Base-by-base conservation (phyloP, 2,329 filamentous ascomycete species). In the Polytolypa hystricis region DNA sequence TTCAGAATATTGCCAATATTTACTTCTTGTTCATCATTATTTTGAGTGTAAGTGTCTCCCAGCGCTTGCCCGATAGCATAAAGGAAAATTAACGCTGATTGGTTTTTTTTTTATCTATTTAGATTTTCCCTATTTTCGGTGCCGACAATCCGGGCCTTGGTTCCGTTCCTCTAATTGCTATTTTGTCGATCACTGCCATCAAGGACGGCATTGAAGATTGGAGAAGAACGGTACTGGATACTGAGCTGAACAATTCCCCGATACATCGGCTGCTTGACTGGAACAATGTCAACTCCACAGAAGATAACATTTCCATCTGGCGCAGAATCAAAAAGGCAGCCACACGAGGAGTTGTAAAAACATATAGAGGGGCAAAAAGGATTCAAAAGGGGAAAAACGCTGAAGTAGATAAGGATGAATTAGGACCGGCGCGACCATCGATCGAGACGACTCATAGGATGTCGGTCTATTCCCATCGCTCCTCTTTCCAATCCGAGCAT, bases 1-100 rank as follows among this genome's bases (percentile, higher is more conserved):
- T 98, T 56, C 89, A 98, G 64, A 96, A 96, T 55, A 81, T 98
- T 52, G 91, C 91, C 55, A 98, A 98, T 60, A 81, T 96, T 37
- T 98, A 96, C 65, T 98, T 98, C 72, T 70, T 96, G 49, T 95
- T 96, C 64, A 74, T 89, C 51, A 87, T 95, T 56, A 93, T 98
- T 55, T 73, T 98, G 42, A 79, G 81, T 53, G 91, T 96, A 79
- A 71, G 87, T 73, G 29, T 35, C 23, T 18, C 7, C 7, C 7
- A 25, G 30, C 40, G 30, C 35, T 33, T 5, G 23, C 35, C 26
- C 38, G n/a, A 16, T 28, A 4, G 11, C 19, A 11, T 7, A 8
- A 4, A 12, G 18, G 14, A 14, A n/a, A 8, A 14, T 10, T 11
- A 14, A 23, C 8, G 14, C 4, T 44, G 21, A 40, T 37, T 40